Percentiles rank a stretch among this genome's conserved stretches.
These are phyloP conservation scores for Mayamaea pseudoterrestris DNA, from an alignment of 108 stramenopile genomes.

Conservation along the genomic window DNA sequence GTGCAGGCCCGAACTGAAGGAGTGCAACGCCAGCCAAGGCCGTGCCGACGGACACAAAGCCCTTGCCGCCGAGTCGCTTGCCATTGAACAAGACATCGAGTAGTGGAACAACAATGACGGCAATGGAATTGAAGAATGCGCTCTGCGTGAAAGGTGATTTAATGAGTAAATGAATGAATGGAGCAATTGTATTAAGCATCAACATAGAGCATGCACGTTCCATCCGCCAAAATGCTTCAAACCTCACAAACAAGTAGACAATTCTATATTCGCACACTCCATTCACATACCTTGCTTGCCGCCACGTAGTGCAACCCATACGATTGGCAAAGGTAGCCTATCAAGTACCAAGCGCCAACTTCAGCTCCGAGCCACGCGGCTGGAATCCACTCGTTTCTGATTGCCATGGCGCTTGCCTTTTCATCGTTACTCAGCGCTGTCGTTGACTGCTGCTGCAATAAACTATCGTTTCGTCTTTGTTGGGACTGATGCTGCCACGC, in stretches of 20 bases:
- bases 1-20: conserved; percentile 26
- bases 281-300: conserved; percentile 47
- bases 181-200: too few relatives aligned
- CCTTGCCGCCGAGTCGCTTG: conserved; percentile 10
- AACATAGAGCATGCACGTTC: too few relatives aligned
- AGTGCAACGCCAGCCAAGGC: conserved; percentile 52
- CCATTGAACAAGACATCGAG: conserved; percentile 24
- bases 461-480: too few relatives aligned
- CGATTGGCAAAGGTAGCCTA: conserved; percentile 76
- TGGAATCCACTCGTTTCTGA: conserved; percentile 4
- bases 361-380: conserved; percentile 53
- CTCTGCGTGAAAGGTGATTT: conserved; percentile 6
- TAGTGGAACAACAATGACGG: conserved; percentile 57
- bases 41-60: conserved; percentile 13
- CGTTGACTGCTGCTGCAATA: not conserved
- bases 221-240: conserved; percentile 53
- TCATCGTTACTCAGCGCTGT: conserved; percentile 6
- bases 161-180: not conserved
- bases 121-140: conserved; percentile 65
- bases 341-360: conserved; percentile 53
- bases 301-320: conserved; percentile 51
- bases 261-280: not conserved
- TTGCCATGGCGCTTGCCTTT: not conserved
- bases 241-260: not conserved
- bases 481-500: too few relatives aligned